Conservation (phyloP, 345 rosid species). For the Eucalyptus paniculata region DNA sequence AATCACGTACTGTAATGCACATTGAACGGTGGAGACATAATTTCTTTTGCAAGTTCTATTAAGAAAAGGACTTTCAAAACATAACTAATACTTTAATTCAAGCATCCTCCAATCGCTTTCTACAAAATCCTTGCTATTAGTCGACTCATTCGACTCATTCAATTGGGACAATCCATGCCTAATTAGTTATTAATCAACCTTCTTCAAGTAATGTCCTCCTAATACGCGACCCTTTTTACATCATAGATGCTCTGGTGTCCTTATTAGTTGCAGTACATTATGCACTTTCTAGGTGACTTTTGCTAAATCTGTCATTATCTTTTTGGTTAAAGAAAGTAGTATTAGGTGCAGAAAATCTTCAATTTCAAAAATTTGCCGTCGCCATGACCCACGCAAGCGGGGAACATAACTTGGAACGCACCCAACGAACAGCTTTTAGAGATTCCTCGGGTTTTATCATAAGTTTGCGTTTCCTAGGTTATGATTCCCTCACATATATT, state of each 20-base stretch:
- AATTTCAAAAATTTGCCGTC: neutral
- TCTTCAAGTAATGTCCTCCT: neutral
- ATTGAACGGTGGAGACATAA: too few species aligned
- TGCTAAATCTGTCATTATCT: neutral
- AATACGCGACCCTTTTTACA: rapidly evolving
- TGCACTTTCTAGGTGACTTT: neutral
- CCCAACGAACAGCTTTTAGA: neutral
- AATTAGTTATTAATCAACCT: neutral
- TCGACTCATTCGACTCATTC: neutral
- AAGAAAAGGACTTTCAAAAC: neutral
- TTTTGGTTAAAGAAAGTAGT: neutral
- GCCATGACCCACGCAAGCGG: neutral
- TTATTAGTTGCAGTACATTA: neutral
- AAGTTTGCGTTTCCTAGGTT: neutral
- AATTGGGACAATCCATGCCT: neutral
- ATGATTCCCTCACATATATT: neutral
- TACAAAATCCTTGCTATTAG: neutral
- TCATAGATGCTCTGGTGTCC: neutral
- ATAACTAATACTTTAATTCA: neutral
- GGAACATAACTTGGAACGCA: neutral
- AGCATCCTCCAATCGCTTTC: neutral
- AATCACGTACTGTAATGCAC: neutral
- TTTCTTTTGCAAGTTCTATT: neutral
- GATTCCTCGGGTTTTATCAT: neutral
- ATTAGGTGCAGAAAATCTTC: neutral